Evolutionary conservation across 2,329 filamentous ascomycete species (phyloP).

Genomic region (Ascochyta koolunga): DNA sequence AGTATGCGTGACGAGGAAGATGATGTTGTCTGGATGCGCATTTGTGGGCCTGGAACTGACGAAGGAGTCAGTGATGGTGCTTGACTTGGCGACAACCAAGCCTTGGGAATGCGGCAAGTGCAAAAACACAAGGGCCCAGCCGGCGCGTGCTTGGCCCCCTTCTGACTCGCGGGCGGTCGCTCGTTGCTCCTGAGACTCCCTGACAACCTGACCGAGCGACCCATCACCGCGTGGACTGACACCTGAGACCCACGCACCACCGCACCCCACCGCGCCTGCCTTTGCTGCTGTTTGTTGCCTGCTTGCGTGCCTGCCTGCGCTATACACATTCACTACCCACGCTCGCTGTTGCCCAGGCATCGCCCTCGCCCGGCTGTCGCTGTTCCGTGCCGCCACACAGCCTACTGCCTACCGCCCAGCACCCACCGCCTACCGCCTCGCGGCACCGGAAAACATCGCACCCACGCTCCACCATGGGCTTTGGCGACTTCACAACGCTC

Average conservation of each 20-base stretch:
- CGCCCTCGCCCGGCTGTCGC: background rate
- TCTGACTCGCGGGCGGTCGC: background rate
- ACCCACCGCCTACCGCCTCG: constrained; percentile 11
- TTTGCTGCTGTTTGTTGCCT: constrained; percentile 25
- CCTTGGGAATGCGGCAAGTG: background rate
- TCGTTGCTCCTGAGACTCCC: constrained; percentile 21
- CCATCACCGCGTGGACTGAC: constrained; percentile 21
- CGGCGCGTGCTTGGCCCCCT: background rate
- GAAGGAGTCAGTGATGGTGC: background rate
- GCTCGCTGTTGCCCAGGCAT: constrained; percentile 9
- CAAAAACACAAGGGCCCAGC: constrained; percentile 1
- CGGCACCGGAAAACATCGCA: constrained; percentile 11
- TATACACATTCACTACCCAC: constrained; percentile 23
- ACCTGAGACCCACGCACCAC: constrained; percentile 27
- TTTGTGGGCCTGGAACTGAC: background rate
- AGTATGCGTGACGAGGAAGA: background rate
- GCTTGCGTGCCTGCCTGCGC: background rate
- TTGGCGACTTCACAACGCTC: constrained; percentile 87
- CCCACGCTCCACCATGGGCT: constrained; percentile 65
- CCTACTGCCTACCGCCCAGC: too few species aligned
- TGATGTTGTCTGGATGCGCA: background rate
- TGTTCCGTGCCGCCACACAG: constrained; percentile 12
- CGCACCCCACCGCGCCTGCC: constrained; percentile 29
- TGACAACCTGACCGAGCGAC: constrained; percentile 26
- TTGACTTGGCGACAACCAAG: background rate